Evolutionary conservation across 1,284 basidiomycete genomes (phyloP), one percentile per base, ranked within the genome.

Genomic region (Malassezia psittaci): DNA sequence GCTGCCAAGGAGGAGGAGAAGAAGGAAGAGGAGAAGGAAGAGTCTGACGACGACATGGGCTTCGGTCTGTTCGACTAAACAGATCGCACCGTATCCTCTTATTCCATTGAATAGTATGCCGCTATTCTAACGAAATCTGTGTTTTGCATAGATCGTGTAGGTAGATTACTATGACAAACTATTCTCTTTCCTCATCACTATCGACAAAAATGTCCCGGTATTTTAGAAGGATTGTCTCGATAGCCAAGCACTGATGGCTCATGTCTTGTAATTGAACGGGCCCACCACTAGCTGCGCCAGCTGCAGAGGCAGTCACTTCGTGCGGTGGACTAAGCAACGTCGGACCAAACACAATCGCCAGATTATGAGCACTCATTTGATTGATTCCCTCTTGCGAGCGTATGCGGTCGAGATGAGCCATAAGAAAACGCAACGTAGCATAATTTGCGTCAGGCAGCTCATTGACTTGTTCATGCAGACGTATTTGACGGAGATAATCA

Each of bases 391-490:
- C 67, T 12, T 62, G 36, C 3, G 40, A 16, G n/a, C 61, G 62
- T 15, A 74, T 57, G 24, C 60, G 63, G 78, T 96, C 82, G 58
- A 99, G 77, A 77, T 98, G 93, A 10, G 86, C 90, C 81, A 99
- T 82, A 72, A 98, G 86, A 76, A 83, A 96, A 75, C 96, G 96
- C 51, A 98, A 80, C 1, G 93, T 96, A 0, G 94, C 89, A 71
- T 99, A 99, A 76, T 98, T 96, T 12, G 94, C 83, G 77, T 99
- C 93, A 3, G 93, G 94, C 49, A 99, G 80, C 65, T 96, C 91
- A 72, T 99, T 98, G 47, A 99, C 91, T 50, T 88, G 83, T 74
- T 98, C 93, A 69, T 99, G 93, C 56, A 98, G 78, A 48, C 90
- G 82, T 63, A 96, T 96, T 69, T 96, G 91, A 16, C 59, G 88